Evolutionary conservation across 306 rosid genomes (phyloP).

Genomic region (Cicer chorassanicum): DNA sequence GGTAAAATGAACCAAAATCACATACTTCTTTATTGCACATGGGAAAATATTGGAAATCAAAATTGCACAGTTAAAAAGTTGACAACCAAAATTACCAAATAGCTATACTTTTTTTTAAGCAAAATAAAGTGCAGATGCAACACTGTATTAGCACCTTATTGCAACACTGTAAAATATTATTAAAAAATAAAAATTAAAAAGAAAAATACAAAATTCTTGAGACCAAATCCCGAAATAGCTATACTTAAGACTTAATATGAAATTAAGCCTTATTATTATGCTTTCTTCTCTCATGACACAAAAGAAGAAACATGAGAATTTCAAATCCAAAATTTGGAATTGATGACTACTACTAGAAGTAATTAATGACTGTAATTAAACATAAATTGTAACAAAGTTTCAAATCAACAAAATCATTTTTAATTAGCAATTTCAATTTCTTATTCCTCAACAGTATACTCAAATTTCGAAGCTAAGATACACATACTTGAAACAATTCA

Average conservation of each 20-base stretch:
- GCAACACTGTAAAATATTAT: too few relatives aligned
- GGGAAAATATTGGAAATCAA: neutral
- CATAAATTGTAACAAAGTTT: neutral
- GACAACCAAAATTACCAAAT: neutral
- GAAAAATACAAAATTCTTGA: too few relatives aligned
- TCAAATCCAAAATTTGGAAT: neutral
- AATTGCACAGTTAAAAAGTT: neutral
- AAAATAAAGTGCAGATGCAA: too few relatives aligned
- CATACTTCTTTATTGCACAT: neutral
- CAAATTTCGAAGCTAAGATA: neutral
- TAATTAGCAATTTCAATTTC: neutral
- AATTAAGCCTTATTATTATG: neutral
- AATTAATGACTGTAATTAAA: too few relatives aligned
- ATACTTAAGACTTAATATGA: neutral
- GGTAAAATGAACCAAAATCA: neutral
- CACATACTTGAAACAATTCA: neutral
- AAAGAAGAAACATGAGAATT: neutral
- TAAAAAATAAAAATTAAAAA: too few relatives aligned
- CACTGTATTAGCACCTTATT: too few relatives aligned
- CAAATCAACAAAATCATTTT: neutral
- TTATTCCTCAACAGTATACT: neutral
- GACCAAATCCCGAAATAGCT: neutral
- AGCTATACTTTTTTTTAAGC: neutral
- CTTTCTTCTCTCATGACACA: neutral
- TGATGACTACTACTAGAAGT: neutral